A percentile compares a stretch with the other conserved stretches of the same genome.
Evolutionary conservation across 768 basidiomycete genomes (phyloP).

Genomic region (Mycena galericulata): DNA sequence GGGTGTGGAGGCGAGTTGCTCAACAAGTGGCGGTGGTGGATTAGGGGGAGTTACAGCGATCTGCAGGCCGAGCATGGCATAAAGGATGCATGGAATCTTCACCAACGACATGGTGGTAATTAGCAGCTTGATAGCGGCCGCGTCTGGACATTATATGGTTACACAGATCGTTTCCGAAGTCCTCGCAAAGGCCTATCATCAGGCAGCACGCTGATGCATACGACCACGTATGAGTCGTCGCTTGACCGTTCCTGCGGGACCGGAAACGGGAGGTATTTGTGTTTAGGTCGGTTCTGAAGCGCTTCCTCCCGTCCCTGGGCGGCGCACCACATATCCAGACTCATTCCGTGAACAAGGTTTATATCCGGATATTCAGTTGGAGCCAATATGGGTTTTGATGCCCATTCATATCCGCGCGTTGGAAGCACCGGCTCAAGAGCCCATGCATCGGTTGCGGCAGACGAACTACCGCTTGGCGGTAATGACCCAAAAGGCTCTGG

Average conservation of each 20-base stretch:
- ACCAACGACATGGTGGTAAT: conserved; percentile 44
- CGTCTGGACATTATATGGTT: conserved; percentile 30
- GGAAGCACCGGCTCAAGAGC: conserved; percentile 29
- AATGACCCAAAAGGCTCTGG: conserved; percentile 28
- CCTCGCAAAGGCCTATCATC: conserved; percentile 28
- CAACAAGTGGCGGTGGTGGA: conserved; percentile 49
- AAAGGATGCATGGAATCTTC: conserved; percentile 57
- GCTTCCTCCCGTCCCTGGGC: conserved; percentile 26
- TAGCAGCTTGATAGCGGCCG: conserved; percentile 6
- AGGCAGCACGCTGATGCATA: conserved; percentile 8
- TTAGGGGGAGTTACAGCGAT: conserved; percentile 60
- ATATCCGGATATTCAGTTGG: conserved; percentile 35
- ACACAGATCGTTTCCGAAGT: conserved; percentile 32
- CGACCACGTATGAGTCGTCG: conserved; percentile 19
- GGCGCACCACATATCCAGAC: conserved; percentile 28
- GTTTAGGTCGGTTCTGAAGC: conserved; percentile 20
- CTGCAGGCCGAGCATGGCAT: conserved; percentile 57
- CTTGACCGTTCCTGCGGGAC: conserved; percentile 36
- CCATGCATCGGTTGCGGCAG: conserved; percentile 27
- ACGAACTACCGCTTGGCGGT: conserved; percentile 28
- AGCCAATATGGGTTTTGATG: conserved; percentile 22
- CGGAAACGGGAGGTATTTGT: conserved; percentile 18
- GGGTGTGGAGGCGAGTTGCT: conserved; percentile 48
- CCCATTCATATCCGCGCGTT: conserved; percentile 33
- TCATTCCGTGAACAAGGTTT: conserved; percentile 35